These are phyloP conservation scores for Immersiporthe knoxdaviesiana DNA, from an alignment of 2,329 filamentous ascomycete genomes.

Conservation along the genomic window DNA sequence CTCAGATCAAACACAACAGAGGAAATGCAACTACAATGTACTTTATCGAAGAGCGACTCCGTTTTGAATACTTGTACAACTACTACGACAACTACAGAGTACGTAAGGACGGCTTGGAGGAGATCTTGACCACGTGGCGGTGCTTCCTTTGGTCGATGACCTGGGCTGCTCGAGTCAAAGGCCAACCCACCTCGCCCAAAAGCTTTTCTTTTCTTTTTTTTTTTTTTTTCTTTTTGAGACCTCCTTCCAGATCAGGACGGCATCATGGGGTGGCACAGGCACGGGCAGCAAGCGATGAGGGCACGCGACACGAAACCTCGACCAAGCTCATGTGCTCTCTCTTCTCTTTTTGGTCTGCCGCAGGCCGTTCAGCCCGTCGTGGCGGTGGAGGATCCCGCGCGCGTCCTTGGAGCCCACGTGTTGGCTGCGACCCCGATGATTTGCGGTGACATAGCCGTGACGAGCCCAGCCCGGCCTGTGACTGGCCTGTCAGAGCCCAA, in stretches of 20 bases:
- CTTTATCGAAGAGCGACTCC: too few species aligned
- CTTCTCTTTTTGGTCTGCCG: background rate
- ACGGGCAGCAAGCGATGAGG: background rate
- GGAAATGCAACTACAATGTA: too few species aligned
- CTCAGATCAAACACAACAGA: background rate
- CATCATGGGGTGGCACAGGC: background rate
- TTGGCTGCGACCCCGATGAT: constrained; percentile 5
- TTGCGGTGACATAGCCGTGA: background rate
- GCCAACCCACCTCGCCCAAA: background rate
- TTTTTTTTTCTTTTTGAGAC: too few species aligned
- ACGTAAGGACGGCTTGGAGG: too few species aligned
- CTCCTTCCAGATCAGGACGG: background rate
- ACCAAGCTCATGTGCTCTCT: constrained; percentile 4
- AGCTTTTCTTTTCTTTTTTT: too few species aligned
- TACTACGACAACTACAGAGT: too few species aligned
- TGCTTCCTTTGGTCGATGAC: background rate
- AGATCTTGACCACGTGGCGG: background rate
- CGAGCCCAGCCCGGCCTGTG: background rate
- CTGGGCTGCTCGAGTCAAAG: background rate
- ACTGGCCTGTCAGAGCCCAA: background rate
- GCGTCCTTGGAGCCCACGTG: background rate
- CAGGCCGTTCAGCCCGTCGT: background rate
- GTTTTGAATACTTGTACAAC: too few species aligned
- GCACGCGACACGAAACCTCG: background rate
- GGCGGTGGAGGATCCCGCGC: background rate